Percentiles rank a stretch among this genome's conserved stretches.
Conservation (phyloP, 2,329 filamentous ascomycete genomes). For the Beauveria varroae region DNA sequence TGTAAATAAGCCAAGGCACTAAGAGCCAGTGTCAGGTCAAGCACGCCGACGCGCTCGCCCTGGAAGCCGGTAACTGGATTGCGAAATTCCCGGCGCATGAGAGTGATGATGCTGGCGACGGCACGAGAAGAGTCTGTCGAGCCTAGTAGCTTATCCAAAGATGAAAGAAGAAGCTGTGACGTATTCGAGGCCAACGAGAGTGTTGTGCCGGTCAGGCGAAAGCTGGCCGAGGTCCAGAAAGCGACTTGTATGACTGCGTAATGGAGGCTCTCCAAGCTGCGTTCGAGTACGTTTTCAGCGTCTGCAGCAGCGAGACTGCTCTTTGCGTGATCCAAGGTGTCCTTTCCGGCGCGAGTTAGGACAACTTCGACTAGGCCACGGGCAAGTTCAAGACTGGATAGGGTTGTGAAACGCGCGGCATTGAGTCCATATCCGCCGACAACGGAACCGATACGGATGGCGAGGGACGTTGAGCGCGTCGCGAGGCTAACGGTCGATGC, state of each 20-base stretch:
- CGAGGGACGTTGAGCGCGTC: conserved; percentile 51
- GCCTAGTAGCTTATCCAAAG: conserved; percentile 57
- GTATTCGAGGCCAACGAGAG: conserved; percentile 47
- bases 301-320: conserved; percentile 42
- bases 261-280: conserved; percentile 49
- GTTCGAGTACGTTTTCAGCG: conserved; percentile 49
- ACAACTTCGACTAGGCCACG: conserved; percentile 48
- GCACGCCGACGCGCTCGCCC: conserved; percentile 52
- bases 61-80: conserved; percentile 52
- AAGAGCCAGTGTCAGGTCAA: conserved; percentile 54
- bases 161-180: conserved; percentile 49
- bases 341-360: conserved; percentile 43
- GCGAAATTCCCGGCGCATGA: conserved; percentile 57
- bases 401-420: conserved; percentile 46
- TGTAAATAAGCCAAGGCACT: conserved; percentile 57
- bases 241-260: conserved; percentile 50
- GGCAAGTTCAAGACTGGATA: conserved; percentile 50
- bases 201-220: conserved; percentile 49
- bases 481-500: conserved; percentile 54
- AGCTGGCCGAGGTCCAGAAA: conserved; percentile 55
- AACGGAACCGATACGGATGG: conserved; percentile 45
- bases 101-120: conserved; percentile 57
- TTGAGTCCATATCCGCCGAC: conserved; percentile 44
- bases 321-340: conserved; percentile 36
- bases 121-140: conserved; percentile 63